phyloP scores from a whole-genome alignment of 495 filamentous ascomycete genomes.

The Echria macrotheca region DNA sequence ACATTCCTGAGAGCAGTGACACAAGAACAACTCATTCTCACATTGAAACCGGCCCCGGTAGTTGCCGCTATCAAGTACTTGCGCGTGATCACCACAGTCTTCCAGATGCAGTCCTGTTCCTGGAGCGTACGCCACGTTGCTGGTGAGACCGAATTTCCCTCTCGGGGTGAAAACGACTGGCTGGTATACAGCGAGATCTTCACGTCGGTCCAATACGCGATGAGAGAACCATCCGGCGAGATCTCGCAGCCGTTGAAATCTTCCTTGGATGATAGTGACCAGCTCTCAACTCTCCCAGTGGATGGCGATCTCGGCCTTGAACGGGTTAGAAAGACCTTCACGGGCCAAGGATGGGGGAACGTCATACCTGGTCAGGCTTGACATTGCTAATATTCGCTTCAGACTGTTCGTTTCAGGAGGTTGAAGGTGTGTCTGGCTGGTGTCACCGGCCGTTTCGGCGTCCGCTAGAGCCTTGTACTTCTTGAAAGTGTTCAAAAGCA shows the following conservation, averaged over 20 bases:
- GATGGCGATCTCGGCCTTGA: neutral
- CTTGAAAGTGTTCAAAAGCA: conserved; percentile 8
- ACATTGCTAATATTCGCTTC: too few species aligned
- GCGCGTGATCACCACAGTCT: conserved; percentile 15
- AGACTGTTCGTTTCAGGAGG: neutral
- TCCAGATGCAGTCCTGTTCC: conserved; percentile 11
- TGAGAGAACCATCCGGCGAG: conserved; percentile 19
- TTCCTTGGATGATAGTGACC: conserved; percentile 12
- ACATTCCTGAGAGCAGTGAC: too few species aligned
- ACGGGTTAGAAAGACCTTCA: neutral
- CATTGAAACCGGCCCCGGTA: conserved; percentile 14
- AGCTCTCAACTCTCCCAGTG: conserved; percentile 5
- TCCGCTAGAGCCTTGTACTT: conserved; percentile 1
- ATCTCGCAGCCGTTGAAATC: conserved; percentile 26
- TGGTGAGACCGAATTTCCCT: neutral
- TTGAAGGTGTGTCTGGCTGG: neutral
- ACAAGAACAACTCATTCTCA: neutral
- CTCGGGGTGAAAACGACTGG: conserved; percentile 14
- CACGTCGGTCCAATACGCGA: conserved; percentile 31
- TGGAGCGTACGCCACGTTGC: conserved; percentile 4
- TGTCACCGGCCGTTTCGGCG: neutral
- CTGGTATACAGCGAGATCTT: conserved; percentile 27
- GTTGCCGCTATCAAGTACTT: conserved; percentile 20
- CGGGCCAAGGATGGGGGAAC: too few species aligned
- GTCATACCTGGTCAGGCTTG: too few species aligned